Percentiles rank a stretch among this genome's conserved stretches.
Conservation (phyloP, 805 yeast species). For the Wickerhamiella kurtzmanii region DNA sequence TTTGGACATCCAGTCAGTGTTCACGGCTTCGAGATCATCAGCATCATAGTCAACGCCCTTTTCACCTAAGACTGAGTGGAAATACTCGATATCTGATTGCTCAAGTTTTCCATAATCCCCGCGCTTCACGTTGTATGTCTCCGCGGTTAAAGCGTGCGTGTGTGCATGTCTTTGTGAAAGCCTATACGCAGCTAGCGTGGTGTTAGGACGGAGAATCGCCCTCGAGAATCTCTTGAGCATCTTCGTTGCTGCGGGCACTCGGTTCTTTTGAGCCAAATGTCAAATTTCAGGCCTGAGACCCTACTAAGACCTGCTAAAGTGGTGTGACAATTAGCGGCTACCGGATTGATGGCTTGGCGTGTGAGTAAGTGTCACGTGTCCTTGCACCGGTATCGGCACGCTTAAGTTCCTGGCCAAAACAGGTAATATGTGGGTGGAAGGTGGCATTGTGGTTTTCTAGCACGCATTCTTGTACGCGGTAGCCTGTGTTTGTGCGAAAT, state of each 20-base stretch:
- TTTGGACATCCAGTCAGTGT: constrained; percentile 90
- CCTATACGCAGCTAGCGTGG: background rate
- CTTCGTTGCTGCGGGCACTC: background rate
- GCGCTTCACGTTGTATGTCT: constrained; percentile 45
- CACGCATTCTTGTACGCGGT: no score
- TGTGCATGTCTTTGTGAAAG: background rate
- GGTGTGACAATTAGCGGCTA: no score
- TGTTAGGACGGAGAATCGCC: background rate
- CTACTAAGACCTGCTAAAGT: no score
- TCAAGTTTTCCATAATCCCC: constrained; percentile 39
- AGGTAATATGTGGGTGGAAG: no score
- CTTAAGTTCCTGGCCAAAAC: no score
- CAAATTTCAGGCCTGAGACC: background rate
- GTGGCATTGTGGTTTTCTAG: no score
- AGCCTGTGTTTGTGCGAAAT: no score
- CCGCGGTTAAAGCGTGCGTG: constrained; percentile 39
- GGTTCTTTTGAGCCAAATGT: background rate
- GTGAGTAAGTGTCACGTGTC: background rate
- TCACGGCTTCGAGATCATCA: constrained; percentile 56
- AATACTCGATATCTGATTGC: constrained; percentile 44
- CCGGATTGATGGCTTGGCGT: no score
- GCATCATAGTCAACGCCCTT: constrained; percentile 33
- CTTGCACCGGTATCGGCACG: background rate
- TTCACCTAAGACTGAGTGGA: constrained; percentile 39
- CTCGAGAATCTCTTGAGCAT: background rate